Percentiles rank a stretch among this genome's conserved stretches.
phyloP scores from a whole-genome alignment of 768 basidiomycete genomes.

The Lactarius sp. region DNA sequence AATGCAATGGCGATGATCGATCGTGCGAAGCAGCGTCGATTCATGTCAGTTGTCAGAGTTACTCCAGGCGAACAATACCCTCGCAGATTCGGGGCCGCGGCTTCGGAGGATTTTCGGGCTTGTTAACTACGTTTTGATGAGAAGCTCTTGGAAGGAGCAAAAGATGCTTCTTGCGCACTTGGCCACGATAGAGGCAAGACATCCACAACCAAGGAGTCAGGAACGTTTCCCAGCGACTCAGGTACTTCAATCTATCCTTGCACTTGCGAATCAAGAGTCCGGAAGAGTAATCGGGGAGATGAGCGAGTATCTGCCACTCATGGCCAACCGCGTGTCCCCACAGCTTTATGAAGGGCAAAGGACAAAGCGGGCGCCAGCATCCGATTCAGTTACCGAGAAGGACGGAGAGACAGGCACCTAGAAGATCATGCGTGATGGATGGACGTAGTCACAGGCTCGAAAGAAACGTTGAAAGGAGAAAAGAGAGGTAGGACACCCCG shows the following conservation, averaged over 20 bases:
- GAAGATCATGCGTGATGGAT: not conserved
- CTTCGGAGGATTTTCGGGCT: not conserved
- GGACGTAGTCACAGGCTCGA: not conserved
- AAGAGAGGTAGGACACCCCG: too few species aligned
- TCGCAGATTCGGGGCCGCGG: not conserved
- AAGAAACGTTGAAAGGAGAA: too few species aligned
- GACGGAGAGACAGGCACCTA: not conserved
- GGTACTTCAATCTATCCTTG: not conserved
- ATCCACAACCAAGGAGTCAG: not conserved
- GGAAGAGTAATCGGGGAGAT: not conserved
- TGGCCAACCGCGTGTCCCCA: not conserved
- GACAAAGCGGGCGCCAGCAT: not conserved
- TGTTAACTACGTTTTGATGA: not conserved
- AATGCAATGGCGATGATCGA: not conserved
- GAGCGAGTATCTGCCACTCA: not conserved
- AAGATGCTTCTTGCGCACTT: not conserved
- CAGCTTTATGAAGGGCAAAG: not conserved
- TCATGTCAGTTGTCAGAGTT: not conserved
- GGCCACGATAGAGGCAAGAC: not conserved
- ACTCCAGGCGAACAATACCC: not conserved
- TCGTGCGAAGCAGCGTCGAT: not conserved
- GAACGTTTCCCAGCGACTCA: not conserved
- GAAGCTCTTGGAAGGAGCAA: not conserved
- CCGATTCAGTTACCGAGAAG: not conserved
- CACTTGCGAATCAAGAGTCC: not conserved